Evolutionary conservation across 257 asterid genomes (phyloP), one percentile per base, ranked within the genome.

Genomic region (Nicotiana paniculata): DNA sequence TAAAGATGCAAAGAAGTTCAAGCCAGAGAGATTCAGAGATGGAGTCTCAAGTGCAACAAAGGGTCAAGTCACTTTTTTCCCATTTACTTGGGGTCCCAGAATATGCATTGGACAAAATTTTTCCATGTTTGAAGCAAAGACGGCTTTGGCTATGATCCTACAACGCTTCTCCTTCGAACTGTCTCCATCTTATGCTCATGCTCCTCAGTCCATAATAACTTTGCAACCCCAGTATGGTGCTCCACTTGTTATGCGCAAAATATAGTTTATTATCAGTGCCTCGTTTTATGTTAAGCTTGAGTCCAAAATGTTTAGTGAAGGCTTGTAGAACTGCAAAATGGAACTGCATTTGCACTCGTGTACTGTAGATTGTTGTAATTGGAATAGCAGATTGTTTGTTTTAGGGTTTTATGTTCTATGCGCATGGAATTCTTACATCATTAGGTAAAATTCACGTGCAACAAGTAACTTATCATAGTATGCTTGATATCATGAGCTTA

Each of bases 21-120:
- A 62, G 13, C 88, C 88, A 21, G 88, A 85, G 79, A 64, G 90
- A 72, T 87, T 87, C 55, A 24, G 74, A 1, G 84, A 85, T 57
- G 90, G 90, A 32, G 78, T 83, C 9, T 81, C 77, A 10, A 69
- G 46, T 16, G 57, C 12, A 69, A 18, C 81, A 9, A 79, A 85
- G 16, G 85, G 83, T 4, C 85, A 46, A 7, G 16, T 61, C 13
- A 18, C 82, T 3, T 87, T 77, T 67, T 64, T 87, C 30, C 90
- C 90, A 37, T 87, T 85, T 77, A 69, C 85, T 13, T 64, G 88
- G 85, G 90, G 90, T 8, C 90, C 88, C 3, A 32, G 90, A 39
- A 65, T 83, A 13, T 87, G 90, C 57, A 81, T 87, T 1, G 90
- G 90, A 17, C 86, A 77, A 30, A 82, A 83, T 70, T 87, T 85